phyloP scores from a whole-genome alignment of 371 early-diverging fungal species.

The Dinochytrium kinnereticum region DNA sequence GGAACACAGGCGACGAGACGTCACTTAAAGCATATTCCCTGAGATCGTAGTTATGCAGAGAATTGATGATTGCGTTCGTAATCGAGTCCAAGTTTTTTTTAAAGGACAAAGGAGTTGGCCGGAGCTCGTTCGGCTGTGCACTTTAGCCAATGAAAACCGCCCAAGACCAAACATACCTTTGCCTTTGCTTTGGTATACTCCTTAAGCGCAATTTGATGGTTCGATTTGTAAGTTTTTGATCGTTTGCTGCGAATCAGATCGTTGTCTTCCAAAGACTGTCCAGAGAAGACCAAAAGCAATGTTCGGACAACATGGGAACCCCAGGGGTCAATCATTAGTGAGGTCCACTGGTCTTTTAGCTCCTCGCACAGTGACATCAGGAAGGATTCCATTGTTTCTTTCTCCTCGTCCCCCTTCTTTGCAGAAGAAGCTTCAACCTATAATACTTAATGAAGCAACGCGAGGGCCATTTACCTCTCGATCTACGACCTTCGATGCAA shows the following conservation, averaged over 20 bases:
- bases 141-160: no score
- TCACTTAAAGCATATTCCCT: constrained; percentile 67
- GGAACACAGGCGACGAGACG: constrained; percentile 80
- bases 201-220: constrained; percentile 59
- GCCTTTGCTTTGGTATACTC: constrained; percentile 38
- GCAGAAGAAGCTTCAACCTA: constrained; percentile 16
- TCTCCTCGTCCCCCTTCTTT: constrained; percentile 54
- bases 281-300: constrained; percentile 70
- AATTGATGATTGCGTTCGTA: constrained; percentile 60
- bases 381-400: constrained; percentile 63
- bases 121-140: no score
- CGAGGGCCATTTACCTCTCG: constrained; percentile 73
- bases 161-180: no score
- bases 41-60: constrained; percentile 61
- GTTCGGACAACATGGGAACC: constrained; percentile 79
- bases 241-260: constrained; percentile 48
- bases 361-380: constrained; percentile 67
- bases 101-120: constrained; percentile 72
- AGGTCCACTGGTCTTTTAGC: constrained; percentile 68
- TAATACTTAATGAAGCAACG: background rate
- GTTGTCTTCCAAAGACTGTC: constrained; percentile 45
- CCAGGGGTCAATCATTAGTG: constrained; percentile 72
- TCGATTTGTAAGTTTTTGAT: constrained; percentile 65
- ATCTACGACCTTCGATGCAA: constrained; percentile 76
- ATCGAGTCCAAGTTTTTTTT: constrained; percentile 61